These are phyloP conservation scores for Fusarium longipes DNA, from an alignment of 2,329 filamentous ascomycete species.

Conservation along the genomic window DNA sequence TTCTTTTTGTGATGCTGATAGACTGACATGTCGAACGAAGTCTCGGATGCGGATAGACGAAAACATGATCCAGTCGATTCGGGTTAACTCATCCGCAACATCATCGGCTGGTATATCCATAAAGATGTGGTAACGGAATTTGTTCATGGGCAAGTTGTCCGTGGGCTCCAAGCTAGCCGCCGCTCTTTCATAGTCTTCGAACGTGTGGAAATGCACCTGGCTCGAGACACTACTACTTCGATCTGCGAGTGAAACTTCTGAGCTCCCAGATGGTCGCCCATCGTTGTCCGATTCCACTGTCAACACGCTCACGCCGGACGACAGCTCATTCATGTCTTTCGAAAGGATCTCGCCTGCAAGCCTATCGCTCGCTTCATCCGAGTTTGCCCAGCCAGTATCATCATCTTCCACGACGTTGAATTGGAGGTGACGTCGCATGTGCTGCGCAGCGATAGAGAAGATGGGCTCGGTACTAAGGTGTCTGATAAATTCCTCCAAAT, in stretches of 20 bases:
- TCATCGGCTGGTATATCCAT: constrained; percentile 88
- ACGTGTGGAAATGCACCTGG: constrained; percentile 70
- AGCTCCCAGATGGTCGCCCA: constrained; percentile 59
- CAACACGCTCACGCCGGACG: constrained; percentile 59
- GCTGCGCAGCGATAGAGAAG: constrained; percentile 85
- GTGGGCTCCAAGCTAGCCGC: constrained; percentile 78
- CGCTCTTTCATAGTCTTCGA: constrained; percentile 84
- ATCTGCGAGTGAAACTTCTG: constrained; percentile 56
- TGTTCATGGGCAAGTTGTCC: constrained; percentile 77
- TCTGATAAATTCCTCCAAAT: constrained; percentile 79
- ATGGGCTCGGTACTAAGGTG: constrained; percentile 81
- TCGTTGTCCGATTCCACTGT: constrained; percentile 61
- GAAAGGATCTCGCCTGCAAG: constrained; percentile 51
- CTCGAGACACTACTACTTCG: constrained; percentile 54
- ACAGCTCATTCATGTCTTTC: constrained; percentile 55
- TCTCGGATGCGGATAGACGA: constrained; percentile 93
- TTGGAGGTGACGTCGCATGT: constrained; percentile 84
- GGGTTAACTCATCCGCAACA: constrained; percentile 89
- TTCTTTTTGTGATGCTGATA: constrained; percentile 76
- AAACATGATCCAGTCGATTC: constrained; percentile 99
- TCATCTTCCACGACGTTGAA: constrained; percentile 82
- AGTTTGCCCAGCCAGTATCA: constrained; percentile 90
- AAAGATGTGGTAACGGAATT: constrained; percentile 88
- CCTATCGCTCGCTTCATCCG: constrained; percentile 67
- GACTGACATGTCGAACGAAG: constrained; percentile 88